Evolutionary conservation across 257 asterid species (phyloP).

Genomic region (Hygrophila difformis): DNA sequence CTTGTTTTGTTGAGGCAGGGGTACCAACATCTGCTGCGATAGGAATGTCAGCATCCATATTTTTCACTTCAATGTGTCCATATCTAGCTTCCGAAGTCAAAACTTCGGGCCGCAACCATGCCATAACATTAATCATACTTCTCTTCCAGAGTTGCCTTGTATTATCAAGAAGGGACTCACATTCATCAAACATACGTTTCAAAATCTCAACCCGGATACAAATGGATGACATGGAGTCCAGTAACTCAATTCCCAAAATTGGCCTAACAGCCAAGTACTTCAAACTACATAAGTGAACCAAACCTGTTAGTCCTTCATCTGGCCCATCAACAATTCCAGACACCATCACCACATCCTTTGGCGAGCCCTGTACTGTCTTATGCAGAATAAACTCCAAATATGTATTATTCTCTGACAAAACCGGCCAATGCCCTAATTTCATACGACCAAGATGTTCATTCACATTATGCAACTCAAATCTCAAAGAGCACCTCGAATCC

Average conservation of each 20-base stretch:
- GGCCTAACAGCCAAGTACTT: slow-evolving; percentile 73
- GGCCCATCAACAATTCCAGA: slow-evolving; percentile 81
- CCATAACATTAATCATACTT: slow-evolving; percentile 81
- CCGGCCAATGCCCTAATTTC: slow-evolving; percentile 95
- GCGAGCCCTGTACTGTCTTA: slow-evolving; percentile 26
- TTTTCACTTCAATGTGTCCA: slow-evolving; percentile 29
- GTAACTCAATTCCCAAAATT: slow-evolving; percentile 25
- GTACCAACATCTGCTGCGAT: slow-evolving; percentile 24
- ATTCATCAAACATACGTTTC: slow-evolving; percentile 46
- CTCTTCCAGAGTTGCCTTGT: slow-evolving; percentile 80
- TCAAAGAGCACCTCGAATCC: slow-evolving; percentile 42
- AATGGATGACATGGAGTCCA: slow-evolving; percentile 34
- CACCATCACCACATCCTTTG: slow-evolving; percentile 40
- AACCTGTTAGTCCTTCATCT: slow-evolving; percentile 71
- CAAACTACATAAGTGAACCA: slow-evolving; percentile 79
- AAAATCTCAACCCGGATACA: slow-evolving; percentile 69
- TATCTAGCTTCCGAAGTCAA: slow-evolving; percentile 87
- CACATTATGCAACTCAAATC: slow-evolving; percentile 57
- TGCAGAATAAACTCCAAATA: slow-evolving; percentile 49
- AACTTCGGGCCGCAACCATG: slow-evolving; percentile 93
- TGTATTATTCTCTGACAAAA: slow-evolving; percentile 39
- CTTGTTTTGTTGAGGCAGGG: slow-evolving; percentile 28
- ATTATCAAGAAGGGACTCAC: slow-evolving; percentile 67
- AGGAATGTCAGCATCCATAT: slow-evolving; percentile 29
- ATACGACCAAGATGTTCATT: slow-evolving; percentile 55